A percentile compares a stretch with the other conserved stretches of the same genome.
Evolutionary conservation across 176 grass and related monocot genomes (phyloP).

Genomic region (Hyparrhenia diplandra): DNA sequence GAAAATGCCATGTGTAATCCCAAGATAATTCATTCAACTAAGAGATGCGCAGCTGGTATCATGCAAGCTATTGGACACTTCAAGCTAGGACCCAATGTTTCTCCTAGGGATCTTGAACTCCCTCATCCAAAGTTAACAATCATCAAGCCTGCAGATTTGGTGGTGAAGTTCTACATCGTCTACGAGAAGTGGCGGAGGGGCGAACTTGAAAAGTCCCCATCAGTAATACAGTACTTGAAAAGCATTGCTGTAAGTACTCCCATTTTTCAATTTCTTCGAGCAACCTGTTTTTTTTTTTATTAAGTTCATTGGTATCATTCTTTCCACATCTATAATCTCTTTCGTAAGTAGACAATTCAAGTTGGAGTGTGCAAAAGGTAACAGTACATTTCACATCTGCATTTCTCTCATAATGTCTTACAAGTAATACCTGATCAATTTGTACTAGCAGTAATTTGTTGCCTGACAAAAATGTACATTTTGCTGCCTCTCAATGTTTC

Average conservation of each 20-base stretch:
- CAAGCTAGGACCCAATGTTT: conserved; percentile 63
- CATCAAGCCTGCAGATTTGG: conserved; percentile 36
- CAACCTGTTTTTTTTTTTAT: background rate
- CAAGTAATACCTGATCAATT: background rate
- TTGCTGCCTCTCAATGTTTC: background rate
- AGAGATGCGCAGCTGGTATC: conserved; percentile 73
- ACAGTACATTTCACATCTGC: background rate
- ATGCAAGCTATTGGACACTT: conserved; percentile 77
- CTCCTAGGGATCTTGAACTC: conserved; percentile 59
- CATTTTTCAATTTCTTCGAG: background rate
- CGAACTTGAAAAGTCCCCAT: conserved; percentile 41
- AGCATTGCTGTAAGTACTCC: conserved; percentile 45
- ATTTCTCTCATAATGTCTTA: background rate
- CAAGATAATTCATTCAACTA: conserved; percentile 69
- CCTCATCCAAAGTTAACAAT: conserved; percentile 34
- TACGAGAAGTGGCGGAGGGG: conserved; percentile 62
- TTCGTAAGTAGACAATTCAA: too few relatives aligned
- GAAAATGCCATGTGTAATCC: conserved; percentile 50
- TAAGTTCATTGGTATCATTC: background rate
- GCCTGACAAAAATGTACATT: background rate
- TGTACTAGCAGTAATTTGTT: background rate
- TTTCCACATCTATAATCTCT: background rate
- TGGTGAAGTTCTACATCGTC: conserved; percentile 66
- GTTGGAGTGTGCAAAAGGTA: too few relatives aligned
- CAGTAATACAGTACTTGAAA: conserved; percentile 48